Evolutionary conservation across 176 grass and related monocot species (phyloP).

Genomic region (Rhynchospora breviuscula): DNA sequence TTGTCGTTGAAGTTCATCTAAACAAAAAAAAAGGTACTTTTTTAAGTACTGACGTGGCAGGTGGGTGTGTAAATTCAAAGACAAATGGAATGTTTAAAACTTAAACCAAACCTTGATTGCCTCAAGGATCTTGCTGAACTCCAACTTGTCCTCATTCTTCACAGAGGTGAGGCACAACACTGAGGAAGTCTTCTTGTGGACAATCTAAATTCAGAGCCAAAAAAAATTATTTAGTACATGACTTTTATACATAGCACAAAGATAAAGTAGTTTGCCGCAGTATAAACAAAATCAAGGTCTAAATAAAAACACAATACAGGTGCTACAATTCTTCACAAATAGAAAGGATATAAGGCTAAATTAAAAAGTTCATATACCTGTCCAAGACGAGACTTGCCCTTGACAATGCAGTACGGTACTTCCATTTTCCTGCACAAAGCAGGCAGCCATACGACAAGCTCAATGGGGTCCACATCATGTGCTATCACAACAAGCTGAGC

Average conservation of each 20-base stretch:
- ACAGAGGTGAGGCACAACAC: constrained; percentile 36
- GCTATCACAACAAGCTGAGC: constrained; percentile 37
- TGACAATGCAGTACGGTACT: constrained; percentile 36
- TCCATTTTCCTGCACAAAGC: constrained; percentile 40
- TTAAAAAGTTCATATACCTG: neutral
- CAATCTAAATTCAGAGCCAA: constrained; percentile 24
- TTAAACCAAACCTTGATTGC: constrained; percentile 37
- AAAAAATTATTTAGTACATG: neutral
- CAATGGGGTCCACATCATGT: constrained; percentile 37
- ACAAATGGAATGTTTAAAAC: neutral
- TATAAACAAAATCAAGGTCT: neutral
- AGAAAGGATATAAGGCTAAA: neutral
- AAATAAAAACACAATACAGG: neutral
- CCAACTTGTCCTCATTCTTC: constrained; percentile 41
- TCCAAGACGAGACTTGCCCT: constrained; percentile 37
- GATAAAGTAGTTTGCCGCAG: neutral
- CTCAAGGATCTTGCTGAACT: constrained; percentile 43
- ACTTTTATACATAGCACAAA: neutral
- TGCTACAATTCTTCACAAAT: neutral
- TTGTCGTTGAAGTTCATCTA: constrained; percentile 42
- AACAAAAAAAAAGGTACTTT: neutral
- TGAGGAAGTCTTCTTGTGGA: constrained; percentile 33
- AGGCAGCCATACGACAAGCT: constrained; percentile 34
- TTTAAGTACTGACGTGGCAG: neutral
- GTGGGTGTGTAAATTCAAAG: neutral